Base-by-base conservation (phyloP, 1,284 basidiomycete genomes). In the Cutaneotrichosporon sp. region DNA sequence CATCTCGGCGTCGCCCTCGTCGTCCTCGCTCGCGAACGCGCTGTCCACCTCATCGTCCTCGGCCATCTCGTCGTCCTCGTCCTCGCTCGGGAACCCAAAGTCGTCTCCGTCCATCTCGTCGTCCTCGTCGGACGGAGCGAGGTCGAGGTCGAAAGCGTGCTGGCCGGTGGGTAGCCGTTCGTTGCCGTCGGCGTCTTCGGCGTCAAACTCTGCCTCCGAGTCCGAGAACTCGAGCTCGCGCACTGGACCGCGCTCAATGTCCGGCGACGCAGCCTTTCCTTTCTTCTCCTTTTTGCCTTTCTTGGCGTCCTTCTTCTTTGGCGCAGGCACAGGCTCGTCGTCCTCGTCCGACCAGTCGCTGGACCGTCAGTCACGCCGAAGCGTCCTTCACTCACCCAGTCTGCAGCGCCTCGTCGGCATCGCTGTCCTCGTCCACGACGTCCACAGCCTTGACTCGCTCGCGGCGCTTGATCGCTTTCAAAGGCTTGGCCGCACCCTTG, bases 211-310 rank as follows among this genome's bases (percentile, higher is more conserved):
- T 13, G 81, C 82, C 58, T 87, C 85, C 3, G 83, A 84, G 56
- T 76, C 74, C 2, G 69, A 70, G 60, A 78, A 77, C 35, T 86
- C 83, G 48, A 90, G 81, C 65, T 87, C 83, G 71, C 86, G 82
- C 3, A 66, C 68, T 13, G 68, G 69, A 51, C 66, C 61, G 52
- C 66, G 62, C 51, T 64, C 83, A 67, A 55, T 41, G 21, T 56
- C 54, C 13, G 51, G 53, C n/a, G 48, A 59, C 40, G 52, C 73
- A 30, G 66, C 72, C 67, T 67, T 69, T 30, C 56, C 62, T 58
- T 70, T 72, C 55, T 56, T 62, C 55, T 64, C 65, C 40, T 62
- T 40, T n/a, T 46, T 59, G 55, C 68, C 70, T 36, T 58, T 63
- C 60, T 72, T 75, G 35, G 61, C 58, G 58, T 69, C 79, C 74